Evolutionary conservation across 192 early-diverging fungal genomes (phyloP).

Genomic region (Backusella australiensis): DNA sequence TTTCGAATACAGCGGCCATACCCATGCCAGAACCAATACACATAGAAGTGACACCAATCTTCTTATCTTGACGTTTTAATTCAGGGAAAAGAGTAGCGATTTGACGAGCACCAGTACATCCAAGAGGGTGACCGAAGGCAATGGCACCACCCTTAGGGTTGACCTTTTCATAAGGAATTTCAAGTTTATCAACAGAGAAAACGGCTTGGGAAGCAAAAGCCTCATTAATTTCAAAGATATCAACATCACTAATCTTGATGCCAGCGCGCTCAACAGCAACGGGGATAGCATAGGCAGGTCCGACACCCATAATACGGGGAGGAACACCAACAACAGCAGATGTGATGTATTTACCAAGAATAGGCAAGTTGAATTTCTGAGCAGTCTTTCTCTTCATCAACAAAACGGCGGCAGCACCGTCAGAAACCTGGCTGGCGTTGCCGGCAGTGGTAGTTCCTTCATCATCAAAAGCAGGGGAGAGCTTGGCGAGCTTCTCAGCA

Average conservation of each 20-base stretch:
- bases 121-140: conserved; percentile 97
- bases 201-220: conserved; percentile 77
- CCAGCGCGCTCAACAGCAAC: conserved; percentile 71
- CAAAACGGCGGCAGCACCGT: conserved; percentile 75
- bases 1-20: conserved; percentile 83
- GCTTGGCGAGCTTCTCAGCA: conserved; percentile 80
- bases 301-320: conserved; percentile 94
- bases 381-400: conserved; percentile 66
- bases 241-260: conserved; percentile 57
- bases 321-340: conserved; percentile 72
- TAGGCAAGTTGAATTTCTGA: conserved; percentile 47
- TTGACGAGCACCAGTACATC: conserved; percentile 90
- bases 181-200: conserved; percentile 82
- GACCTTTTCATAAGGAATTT: conserved; percentile 70
- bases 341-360: conserved; percentile 58
- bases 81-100: conserved; percentile 79
- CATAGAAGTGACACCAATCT: conserved; percentile 87
- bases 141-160: conserved; percentile 97
- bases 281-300: conserved; percentile 76
- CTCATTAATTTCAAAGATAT: conserved; percentile 83
- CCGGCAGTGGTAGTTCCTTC: conserved; percentile 92
- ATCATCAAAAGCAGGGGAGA: conserved; percentile 85
- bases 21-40: conserved; percentile 98
- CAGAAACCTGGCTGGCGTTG: conserved; percentile 79
- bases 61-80: conserved; percentile 67